A percentile compares a stretch with the other conserved stretches of the same genome.
Conservation (phyloP, 2,329 filamentous ascomycete genomes). For the Nannizziopsis arthrosporioides region DNA sequence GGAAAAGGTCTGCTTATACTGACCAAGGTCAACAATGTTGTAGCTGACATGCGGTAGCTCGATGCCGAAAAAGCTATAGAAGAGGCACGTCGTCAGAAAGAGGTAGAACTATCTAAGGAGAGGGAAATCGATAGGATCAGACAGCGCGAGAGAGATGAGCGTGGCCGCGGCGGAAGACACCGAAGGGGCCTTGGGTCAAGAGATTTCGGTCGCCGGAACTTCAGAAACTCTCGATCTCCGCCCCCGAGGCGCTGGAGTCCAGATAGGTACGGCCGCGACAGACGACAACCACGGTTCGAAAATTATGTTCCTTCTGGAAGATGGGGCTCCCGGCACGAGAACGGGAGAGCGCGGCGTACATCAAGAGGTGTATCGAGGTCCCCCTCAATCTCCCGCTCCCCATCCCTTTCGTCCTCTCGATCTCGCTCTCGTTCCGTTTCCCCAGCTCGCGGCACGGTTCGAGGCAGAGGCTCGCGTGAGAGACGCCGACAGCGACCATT, state of each 20-base stretch:
- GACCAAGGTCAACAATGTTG: too few relatives aligned
- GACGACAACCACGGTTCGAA: slow-evolving; percentile 42
- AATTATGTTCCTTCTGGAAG: slow-evolving; percentile 44
- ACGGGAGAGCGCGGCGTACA: slow-evolving; percentile 29
- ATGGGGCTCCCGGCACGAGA: slow-evolving; percentile 22
- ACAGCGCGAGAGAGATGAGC: slow-evolving; percentile 40
- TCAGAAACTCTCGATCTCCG: slow-evolving; percentile 42
- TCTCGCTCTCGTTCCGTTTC: slow-evolving; percentile 19
- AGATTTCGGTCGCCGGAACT: slow-evolving; percentile 39
- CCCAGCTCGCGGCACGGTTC: slow-evolving; percentile 21
- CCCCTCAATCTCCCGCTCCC: slow-evolving; percentile 23
- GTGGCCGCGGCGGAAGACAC: slow-evolving; percentile 28
- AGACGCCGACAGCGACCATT: slow-evolving; percentile 25
- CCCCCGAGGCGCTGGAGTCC: slow-evolving; percentile 41
- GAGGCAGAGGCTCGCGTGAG: slow-evolving; percentile 20
- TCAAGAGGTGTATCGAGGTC: slow-evolving; percentile 26
- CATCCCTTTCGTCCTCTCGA: slow-evolving; percentile 24
- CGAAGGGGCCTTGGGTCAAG: slow-evolving; percentile 27
- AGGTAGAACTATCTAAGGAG: slow-evolving; percentile 60
- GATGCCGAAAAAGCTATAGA: slow-evolving; percentile 74
- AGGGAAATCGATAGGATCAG: slow-evolving; percentile 57
- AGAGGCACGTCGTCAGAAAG: slow-evolving; percentile 57
- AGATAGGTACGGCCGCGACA: slow-evolving; percentile 32
- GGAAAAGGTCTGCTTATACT: slow-evolving; percentile 57
- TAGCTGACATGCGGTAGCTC: slow-evolving; percentile 41